A percentile compares a stretch with the other conserved stretches of the same genome.
These are phyloP conservation scores for Penicillium sp. DNA, from an alignment of 2,329 filamentous ascomycete species.

Conservation along the genomic window DNA sequence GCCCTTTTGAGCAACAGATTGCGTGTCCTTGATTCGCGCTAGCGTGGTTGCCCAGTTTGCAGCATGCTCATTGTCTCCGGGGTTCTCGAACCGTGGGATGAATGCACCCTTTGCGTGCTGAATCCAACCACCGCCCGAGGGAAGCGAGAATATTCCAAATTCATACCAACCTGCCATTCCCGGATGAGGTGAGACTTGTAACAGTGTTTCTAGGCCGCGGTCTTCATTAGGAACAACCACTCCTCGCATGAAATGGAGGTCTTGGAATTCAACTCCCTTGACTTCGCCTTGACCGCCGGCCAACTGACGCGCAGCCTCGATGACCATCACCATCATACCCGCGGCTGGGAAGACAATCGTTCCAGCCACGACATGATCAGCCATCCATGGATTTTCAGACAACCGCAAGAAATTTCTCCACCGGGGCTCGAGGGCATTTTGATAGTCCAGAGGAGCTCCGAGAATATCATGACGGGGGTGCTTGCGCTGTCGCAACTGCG, in stretches of 20 bases:
- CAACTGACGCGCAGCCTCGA: constrained; percentile 24
- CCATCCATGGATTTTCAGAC: constrained; percentile 44
- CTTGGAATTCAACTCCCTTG: constrained; percentile 21
- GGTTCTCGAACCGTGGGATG: constrained; percentile 8
- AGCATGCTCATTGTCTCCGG: constrained; percentile 4
- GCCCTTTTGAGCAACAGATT: constrained; percentile 9
- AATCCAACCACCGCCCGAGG: constrained; percentile 20
- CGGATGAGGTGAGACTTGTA: constrained; percentile 19
- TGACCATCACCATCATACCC: constrained; percentile 26
- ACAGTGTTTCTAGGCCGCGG: constrained; percentile 19
- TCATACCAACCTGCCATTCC: constrained; percentile 23
- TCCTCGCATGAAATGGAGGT: constrained; percentile 18
- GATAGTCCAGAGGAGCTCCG: constrained; percentile 22
- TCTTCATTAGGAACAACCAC: constrained; percentile 23
- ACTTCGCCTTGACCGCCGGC: constrained; percentile 11
- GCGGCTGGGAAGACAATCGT: constrained; percentile 28
- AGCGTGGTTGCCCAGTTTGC: constrained; percentile 16
- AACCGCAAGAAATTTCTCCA: constrained; percentile 49
- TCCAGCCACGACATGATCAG: constrained; percentile 43
- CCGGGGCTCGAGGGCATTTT: constrained; percentile 28
- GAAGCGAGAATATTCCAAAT: constrained; percentile 22
- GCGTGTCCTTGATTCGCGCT: constrained; percentile 19
- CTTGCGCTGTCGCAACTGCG: constrained; percentile 28
- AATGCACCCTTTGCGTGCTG: constrained; percentile 23
- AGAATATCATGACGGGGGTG: constrained; percentile 27